Evolutionary conservation across 306 rosid genomes (phyloP).

Genomic region (Mucuna pruriens): DNA sequence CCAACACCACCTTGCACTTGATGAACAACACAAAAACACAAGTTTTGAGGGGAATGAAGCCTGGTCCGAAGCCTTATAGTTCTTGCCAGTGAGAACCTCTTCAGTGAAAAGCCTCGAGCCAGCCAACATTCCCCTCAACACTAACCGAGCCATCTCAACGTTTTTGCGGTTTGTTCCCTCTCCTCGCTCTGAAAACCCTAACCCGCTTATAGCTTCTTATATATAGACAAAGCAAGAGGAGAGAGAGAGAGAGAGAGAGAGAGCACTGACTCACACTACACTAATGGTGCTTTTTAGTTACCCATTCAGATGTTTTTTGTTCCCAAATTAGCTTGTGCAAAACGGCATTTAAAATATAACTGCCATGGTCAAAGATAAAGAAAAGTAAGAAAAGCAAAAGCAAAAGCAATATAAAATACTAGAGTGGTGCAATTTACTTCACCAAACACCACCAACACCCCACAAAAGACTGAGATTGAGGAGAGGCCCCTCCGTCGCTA

Average conservation of each 20-base stretch:
- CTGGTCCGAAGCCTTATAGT: conserved; percentile 81
- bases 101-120: conserved; percentile 76
- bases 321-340: conserved; percentile 55
- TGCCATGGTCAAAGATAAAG: conserved; percentile 23
- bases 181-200: conserved; percentile 56
- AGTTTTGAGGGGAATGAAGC: conserved; percentile 85
- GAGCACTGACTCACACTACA: conserved; percentile 47
- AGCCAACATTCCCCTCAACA: conserved; percentile 89
- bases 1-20: neutral
- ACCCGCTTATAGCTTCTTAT: conserved; percentile 38
- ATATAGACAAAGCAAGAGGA: conserved; percentile 34
- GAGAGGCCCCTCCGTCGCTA: conserved; percentile 26
- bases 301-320: conserved; percentile 43
- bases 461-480: conserved; percentile 34
- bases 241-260: neutral
- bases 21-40: neutral
- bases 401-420: too few relatives aligned
- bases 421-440: neutral
- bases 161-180: neutral
- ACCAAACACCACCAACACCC: conserved; percentile 26
- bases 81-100: conserved; percentile 33
- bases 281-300: conserved; percentile 33
- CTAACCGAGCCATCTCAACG: neutral
- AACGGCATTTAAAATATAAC: conserved; percentile 43
- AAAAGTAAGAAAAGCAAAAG: neutral